Evolutionary conservation across 2,329 filamentous ascomycete genomes (phyloP).

Genomic region (Cephalotrichum gorgonifer): DNA sequence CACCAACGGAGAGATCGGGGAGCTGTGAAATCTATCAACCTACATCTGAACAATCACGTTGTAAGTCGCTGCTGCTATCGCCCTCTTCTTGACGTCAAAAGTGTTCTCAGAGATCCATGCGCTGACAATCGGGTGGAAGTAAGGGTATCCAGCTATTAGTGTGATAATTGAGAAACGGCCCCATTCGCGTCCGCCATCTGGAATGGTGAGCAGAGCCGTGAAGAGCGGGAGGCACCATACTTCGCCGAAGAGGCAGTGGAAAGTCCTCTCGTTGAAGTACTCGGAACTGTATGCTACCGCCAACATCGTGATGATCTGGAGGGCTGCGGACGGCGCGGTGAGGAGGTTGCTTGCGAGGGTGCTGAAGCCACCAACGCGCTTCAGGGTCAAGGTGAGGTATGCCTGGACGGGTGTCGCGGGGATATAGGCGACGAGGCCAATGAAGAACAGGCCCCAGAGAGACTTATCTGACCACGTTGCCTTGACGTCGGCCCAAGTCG

Average conservation of each 20-base stretch:
- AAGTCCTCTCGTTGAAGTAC: slow-evolving; percentile 40
- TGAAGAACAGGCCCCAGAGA: slow-evolving; percentile 42
- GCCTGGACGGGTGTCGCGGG: slow-evolving; percentile 28
- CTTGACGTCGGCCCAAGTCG: slow-evolving; percentile 18
- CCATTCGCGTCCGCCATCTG: slow-evolving; percentile 32
- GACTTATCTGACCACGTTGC: slow-evolving; percentile 40
- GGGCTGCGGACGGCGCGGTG: slow-evolving; percentile 45
- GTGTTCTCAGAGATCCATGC: slow-evolving; percentile 40
- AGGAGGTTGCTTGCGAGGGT: slow-evolving; percentile 53
- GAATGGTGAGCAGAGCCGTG: slow-evolving; percentile 30
- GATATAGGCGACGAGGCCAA: slow-evolving; percentile 38
- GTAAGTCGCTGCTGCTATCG: slow-evolving; percentile 35
- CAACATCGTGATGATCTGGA: slow-evolving; percentile 48
- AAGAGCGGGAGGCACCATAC: slow-evolving; percentile 42
- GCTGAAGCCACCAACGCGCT: slow-evolving; percentile 40
- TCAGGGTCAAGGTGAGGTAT: slow-evolving; percentile 38
- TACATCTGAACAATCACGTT: slow-evolving; percentile 35
- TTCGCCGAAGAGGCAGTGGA: slow-evolving; percentile 41
- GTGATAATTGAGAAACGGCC: slow-evolving; percentile 38
- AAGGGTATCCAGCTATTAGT: slow-evolving; percentile 44
- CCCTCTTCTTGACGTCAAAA: slow-evolving; percentile 37
- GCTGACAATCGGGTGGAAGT: slow-evolving; percentile 44
- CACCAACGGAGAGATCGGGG: too few relatives aligned
- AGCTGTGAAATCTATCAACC: slow-evolving; percentile 2
- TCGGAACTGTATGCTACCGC: slow-evolving; percentile 42